These are phyloP conservation scores for Candida peoriensis DNA, from an alignment of 805 yeast species.

Conservation along the genomic window DNA sequence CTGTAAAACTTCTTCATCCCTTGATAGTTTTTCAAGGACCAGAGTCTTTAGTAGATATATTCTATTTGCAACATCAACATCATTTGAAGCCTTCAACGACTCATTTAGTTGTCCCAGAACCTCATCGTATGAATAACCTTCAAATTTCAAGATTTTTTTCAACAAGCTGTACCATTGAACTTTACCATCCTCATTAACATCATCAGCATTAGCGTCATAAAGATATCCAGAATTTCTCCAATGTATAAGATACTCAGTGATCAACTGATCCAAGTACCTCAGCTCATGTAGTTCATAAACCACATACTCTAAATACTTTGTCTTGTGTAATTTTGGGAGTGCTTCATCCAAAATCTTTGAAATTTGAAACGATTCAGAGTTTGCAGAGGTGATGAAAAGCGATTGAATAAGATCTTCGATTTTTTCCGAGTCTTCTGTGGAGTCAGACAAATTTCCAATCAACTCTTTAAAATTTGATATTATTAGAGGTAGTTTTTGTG, in stretches of 20 bases:
- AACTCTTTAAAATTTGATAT: slow-evolving; percentile 54
- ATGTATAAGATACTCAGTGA: slow-evolving; percentile 6
- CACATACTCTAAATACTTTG: slow-evolving; percentile 49
- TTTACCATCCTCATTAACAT: slow-evolving; percentile 26
- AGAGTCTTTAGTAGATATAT: slow-evolving; percentile 48
- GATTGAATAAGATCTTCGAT: slow-evolving; percentile 6
- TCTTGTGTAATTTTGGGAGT: slow-evolving; percentile 26
- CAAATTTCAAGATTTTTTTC: neutral
- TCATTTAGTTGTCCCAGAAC: slow-evolving; percentile 26
- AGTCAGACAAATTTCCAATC: no score
- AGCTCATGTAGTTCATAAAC: slow-evolving; percentile 37
- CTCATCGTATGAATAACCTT: slow-evolving; percentile 22
- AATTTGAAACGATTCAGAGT: slow-evolving; percentile 54
- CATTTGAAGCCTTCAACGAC: no score
- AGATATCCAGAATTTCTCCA: slow-evolving; percentile 8
- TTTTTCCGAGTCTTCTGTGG: neutral
- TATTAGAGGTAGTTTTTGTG: slow-evolving; percentile 45
- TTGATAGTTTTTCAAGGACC: slow-evolving; percentile 53
- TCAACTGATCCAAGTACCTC: slow-evolving; percentile 35
- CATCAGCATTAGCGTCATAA: slow-evolving; percentile 29
- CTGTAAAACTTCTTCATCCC: slow-evolving; percentile 58
- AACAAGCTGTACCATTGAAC: neutral
- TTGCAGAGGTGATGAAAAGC: slow-evolving; percentile 61
- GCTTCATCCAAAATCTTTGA: slow-evolving; percentile 46
- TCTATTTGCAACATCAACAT: neutral